Base-by-base conservation (phyloP, 1,284 basidiomycete genomes). In the Polyporus tsugae region DNA sequence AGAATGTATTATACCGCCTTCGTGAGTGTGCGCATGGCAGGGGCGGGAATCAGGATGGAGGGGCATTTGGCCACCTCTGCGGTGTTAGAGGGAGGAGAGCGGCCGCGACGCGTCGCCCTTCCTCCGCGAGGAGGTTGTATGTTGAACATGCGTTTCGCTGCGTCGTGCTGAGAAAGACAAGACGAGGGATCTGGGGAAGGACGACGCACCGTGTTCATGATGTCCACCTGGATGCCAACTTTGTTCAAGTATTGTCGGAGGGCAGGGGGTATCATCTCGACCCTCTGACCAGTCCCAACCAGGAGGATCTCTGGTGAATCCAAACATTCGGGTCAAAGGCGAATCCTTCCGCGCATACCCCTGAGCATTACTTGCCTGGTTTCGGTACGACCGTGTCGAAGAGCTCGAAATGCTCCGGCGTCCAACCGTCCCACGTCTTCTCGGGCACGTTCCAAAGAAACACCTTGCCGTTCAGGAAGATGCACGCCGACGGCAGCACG, bases 111-210 rank as follows among this genome's bases (percentile, higher is more conserved):
- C 91, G 91, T 64, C 97, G 84, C 1, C 96, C 97, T 81, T 99
- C 97, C 80, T 99, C 97, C 0, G 92, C 82, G 49, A 99, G 86
- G 41, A 99, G 81, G 80, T 99, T 99, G 80, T 95, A 99, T 0
- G 97, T 98, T 41, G 95, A 93, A 76, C 95, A 96, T 13, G 97
- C 97, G 77, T 97, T 97, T 73, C 94, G 84, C 94, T 96, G 70
- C 4, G 60, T 9, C 19, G 2, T 15, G 3, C 41, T 61, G 35
- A 66, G 66, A 7, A n/a, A n/a, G 19, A 17, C 44, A 42, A 17
- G 4, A 17, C 4, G 2, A 13, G 60, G 52, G 22, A 35, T 46
- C 25, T 61, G 57, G 52, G 39, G 39, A n/a, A 6, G 29, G 6
- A 25, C 13, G 22, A 85, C 91, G 69, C 76, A 97, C 97, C 60